Evolutionary conservation across 2,329 filamentous ascomycete genomes (phyloP).

Genomic region (Ophiocordyceps camponoti-rufipedis): DNA sequence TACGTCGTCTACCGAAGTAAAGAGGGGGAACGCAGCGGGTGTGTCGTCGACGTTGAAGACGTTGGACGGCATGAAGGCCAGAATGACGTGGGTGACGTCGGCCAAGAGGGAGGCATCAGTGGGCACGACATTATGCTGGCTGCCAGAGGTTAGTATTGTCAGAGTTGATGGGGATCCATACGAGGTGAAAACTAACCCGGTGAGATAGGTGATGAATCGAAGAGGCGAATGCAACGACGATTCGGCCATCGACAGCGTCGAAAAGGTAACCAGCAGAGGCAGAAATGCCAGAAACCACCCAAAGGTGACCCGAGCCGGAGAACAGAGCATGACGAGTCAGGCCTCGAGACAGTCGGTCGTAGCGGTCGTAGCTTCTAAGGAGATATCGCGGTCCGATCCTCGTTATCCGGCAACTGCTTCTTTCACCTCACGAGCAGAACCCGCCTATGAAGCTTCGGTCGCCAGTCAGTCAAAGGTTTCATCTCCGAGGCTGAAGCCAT

Average conservation of each 20-base stretch:
- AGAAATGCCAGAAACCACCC: neutral
- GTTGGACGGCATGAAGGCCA: conserved; percentile 38
- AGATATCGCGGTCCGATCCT: no score
- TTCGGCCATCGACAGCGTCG: neutral
- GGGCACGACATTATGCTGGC: conserved; percentile 28
- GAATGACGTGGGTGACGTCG: conserved; percentile 35
- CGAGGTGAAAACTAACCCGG: conserved; percentile 18
- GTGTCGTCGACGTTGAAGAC: conserved; percentile 26
- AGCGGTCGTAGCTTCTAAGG: no score
- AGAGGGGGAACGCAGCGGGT: conserved; percentile 27
- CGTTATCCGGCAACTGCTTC: no score
- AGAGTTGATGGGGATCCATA: no score
- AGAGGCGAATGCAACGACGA: conserved; percentile 3
- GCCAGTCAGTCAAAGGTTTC: no score
- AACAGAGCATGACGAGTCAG: neutral
- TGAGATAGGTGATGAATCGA: conserved; percentile 29
- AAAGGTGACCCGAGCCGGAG: neutral
- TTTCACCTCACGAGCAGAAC: no score
- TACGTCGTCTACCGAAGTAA: conserved; percentile 28
- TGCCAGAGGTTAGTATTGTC: conserved; percentile 6
- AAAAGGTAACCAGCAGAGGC: neutral
- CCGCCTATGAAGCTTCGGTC: no score
- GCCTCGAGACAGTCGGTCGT: no score
- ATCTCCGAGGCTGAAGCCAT: no score
- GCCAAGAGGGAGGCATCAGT: conserved; percentile 13